A percentile compares a stretch with the other conserved stretches of the same genome.
These are phyloP conservation scores for Aspergillus affinis DNA, from an alignment of 495 filamentous ascomycete species.

Conservation along the genomic window DNA sequence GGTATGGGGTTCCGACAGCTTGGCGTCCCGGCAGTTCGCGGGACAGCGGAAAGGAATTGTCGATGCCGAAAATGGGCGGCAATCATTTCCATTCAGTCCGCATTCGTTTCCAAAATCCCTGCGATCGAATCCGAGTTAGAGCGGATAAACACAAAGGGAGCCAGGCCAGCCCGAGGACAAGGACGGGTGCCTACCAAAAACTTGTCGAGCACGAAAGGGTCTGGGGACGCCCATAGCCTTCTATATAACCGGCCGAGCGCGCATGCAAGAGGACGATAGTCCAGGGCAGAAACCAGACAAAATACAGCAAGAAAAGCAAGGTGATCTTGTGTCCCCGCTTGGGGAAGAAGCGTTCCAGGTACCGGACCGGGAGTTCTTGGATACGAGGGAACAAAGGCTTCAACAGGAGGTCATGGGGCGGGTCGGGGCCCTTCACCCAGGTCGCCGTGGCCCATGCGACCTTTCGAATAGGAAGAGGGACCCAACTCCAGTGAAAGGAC, in stretches of 20 bases:
- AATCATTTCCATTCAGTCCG: constrained; percentile 75
- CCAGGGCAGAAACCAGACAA: constrained; percentile 73
- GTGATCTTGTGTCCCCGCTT: constrained; percentile 57
- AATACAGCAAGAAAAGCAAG: constrained; percentile 61
- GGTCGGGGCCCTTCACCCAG: constrained; percentile 74
- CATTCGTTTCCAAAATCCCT: constrained; percentile 73
- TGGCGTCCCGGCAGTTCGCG: constrained; percentile 65
- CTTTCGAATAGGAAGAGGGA: constrained; percentile 50
- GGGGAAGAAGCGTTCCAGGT: constrained; percentile 64
- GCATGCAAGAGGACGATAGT: constrained; percentile 64
- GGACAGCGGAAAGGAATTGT: constrained; percentile 78
- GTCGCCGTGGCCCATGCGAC: constrained; percentile 46
- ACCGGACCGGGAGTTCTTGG: constrained; percentile 65
- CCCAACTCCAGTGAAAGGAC: constrained; percentile 53
- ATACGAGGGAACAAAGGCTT: constrained; percentile 65
- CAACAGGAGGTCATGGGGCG: constrained; percentile 63
- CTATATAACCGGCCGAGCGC: constrained; percentile 61
- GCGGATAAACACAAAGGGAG: neutral
- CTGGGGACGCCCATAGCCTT: constrained; percentile 64
- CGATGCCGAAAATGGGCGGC: constrained; percentile 73
- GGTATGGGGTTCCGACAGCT: constrained; percentile 67
- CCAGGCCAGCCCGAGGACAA: neutral
- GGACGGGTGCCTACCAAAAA: constrained; percentile 46
- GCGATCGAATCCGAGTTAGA: neutral
- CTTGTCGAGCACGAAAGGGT: constrained; percentile 66